Evolutionary conservation across 1,284 basidiomycete species (phyloP).

Genomic region (Moniliophthora roreri): DNA sequence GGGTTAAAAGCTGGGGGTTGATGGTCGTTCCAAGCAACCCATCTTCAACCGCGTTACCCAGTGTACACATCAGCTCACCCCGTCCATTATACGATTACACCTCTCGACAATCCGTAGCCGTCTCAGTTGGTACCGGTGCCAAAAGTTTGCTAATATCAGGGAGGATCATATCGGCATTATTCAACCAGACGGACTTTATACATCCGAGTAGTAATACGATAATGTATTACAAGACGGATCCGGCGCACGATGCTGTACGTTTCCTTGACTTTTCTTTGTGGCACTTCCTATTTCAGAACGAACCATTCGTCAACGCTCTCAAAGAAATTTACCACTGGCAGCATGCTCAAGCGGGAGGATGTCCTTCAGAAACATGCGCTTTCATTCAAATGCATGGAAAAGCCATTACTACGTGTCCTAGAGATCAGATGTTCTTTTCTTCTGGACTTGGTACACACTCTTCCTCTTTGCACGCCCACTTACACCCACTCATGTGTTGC

Average conservation of each 20-base stretch:
- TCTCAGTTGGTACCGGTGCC: constrained; percentile 34
- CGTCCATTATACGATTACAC: constrained; percentile 40
- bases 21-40: constrained; percentile 36
- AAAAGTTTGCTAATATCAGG: constrained; percentile 41
- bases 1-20: constrained; percentile 42
- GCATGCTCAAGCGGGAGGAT: constrained; percentile 31
- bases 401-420: constrained; percentile 30
- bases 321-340: constrained; percentile 38
- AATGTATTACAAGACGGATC: constrained; percentile 40
- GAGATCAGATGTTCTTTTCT: constrained; percentile 41
- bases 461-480: not conserved
- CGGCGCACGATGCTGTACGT: constrained; percentile 40
- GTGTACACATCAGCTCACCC: constrained; percentile 38
- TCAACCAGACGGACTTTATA: constrained; percentile 26
- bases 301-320: constrained; percentile 36
- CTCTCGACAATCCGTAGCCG: constrained; percentile 35
- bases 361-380: no score
- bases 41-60: constrained; percentile 10
- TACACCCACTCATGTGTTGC: not conserved
- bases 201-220: constrained; percentile 10
- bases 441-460: constrained; percentile 36
- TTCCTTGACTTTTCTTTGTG: not conserved
- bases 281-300: constrained; percentile 17
- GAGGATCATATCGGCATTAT: constrained; percentile 31
- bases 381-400: constrained; percentile 49